Evolutionary conservation across 2,329 filamentous ascomycete species (phyloP).

Genomic region (Ceratocystis cubensis): DNA sequence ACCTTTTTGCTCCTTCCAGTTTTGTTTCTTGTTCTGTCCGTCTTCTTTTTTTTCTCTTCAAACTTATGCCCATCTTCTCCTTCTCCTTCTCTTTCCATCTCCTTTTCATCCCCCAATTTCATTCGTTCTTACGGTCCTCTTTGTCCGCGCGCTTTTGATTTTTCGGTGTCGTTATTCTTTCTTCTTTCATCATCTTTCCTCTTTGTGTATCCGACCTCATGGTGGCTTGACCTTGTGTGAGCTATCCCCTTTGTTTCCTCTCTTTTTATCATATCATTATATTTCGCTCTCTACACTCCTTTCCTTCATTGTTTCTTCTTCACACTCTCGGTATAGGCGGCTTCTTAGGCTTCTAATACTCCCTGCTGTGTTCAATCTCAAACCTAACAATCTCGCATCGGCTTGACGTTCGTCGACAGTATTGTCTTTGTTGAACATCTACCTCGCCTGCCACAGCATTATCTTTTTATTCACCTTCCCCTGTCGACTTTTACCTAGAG

Average conservation of each 20-base stretch:
- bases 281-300: background rate
- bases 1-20: background rate
- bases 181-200: background rate
- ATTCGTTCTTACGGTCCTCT: background rate
- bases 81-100: background rate
- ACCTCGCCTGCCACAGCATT: background rate
- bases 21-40: conserved; percentile 1
- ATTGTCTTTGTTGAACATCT: background rate
- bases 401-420: background rate
- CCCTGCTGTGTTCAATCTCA: background rate
- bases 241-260: background rate
- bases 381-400: background rate
- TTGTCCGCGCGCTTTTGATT: background rate
- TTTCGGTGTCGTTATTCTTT: background rate
- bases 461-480: background rate
- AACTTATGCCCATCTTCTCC: background rate
- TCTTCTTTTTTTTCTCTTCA: background rate
- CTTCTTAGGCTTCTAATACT: background rate
- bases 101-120: background rate
- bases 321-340: background rate
- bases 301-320: background rate
- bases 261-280: background rate
- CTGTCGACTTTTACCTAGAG: background rate
- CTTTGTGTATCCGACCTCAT: background rate
- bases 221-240: background rate